These are phyloP conservation scores for Skeletonema potamos DNA, from an alignment of 108 stramenopile genomes.

Conservation along the genomic window DNA sequence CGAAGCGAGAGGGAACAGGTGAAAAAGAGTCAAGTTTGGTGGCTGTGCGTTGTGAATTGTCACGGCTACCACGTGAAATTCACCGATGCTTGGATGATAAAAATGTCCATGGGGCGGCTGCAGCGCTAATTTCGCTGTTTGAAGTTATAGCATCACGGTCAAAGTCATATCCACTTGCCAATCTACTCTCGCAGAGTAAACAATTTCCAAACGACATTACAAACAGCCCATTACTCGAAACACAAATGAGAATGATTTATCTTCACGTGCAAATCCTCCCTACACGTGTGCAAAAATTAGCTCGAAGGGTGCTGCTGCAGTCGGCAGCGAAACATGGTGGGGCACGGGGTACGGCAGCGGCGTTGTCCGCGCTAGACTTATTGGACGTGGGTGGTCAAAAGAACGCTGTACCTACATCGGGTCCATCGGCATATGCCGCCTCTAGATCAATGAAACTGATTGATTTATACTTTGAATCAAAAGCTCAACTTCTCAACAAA, in stretches of 20 bases:
- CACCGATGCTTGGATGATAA: conserved; percentile 70
- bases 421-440: not conserved
- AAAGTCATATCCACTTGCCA: conserved; percentile 67
- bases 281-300: conserved; percentile 55
- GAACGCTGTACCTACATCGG: not conserved
- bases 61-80: conserved; percentile 60
- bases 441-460: conserved; percentile 46
- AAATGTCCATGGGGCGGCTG: conserved; percentile 72
- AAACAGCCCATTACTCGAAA: conserved; percentile 40
- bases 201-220: conserved; percentile 1
- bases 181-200: conserved; percentile 26
- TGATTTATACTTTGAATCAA: conserved; percentile 85
- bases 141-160: conserved; percentile 63
- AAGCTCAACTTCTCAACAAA: conserved; percentile 62
- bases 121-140: conserved; percentile 61
- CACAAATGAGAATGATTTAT: conserved; percentile 85
- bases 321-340: conserved; percentile 40
- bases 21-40: not conserved
- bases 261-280: conserved; percentile 83
- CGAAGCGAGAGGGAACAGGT: not conserved
- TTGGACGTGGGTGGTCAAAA: conserved; percentile 29
- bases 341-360: conserved; percentile 52
- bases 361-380: conserved; percentile 71
- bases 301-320: conserved; percentile 45
- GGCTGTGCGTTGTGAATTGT: conserved; percentile 44